Evolutionary conservation across 2,329 filamentous ascomycete genomes (phyloP).

Genomic region (Madurella fahalii): DNA sequence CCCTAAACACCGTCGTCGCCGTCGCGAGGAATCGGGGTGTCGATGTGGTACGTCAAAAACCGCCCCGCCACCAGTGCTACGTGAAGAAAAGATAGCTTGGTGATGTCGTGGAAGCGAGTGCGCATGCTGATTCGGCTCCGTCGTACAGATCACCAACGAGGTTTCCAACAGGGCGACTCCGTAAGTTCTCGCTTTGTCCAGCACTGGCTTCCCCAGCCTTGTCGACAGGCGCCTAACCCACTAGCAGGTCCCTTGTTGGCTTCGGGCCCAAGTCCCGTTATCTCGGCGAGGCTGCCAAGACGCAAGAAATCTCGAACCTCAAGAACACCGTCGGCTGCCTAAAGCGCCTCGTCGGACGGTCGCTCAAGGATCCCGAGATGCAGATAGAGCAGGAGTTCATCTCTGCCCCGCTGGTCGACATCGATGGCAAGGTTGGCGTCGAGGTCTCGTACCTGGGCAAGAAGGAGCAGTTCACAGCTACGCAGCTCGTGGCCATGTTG

Average conservation of each 20-base stretch:
- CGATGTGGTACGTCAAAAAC: slow-evolving; percentile 78
- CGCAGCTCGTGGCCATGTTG: slow-evolving; percentile 92
- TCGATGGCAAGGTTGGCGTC: slow-evolving; percentile 90
- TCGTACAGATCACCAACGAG: slow-evolving; percentile 88
- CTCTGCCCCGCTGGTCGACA: slow-evolving; percentile 78
- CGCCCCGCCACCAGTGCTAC: background rate
- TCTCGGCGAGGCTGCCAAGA: slow-evolving; percentile 93
- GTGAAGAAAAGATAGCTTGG: slow-evolving; percentile 5
- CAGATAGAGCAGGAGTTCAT: slow-evolving; percentile 89
- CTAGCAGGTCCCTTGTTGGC: slow-evolving; percentile 76
- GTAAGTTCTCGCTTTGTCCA: slow-evolving; percentile 55
- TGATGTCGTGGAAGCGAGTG: background rate
- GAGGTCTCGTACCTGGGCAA: slow-evolving; percentile 91
- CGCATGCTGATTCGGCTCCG: slow-evolving; percentile 9
- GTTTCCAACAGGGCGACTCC: slow-evolving; percentile 97
- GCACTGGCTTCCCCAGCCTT: slow-evolving; percentile 9
- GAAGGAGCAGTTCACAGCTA: slow-evolving; percentile 93
- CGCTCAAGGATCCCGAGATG: slow-evolving; percentile 84
- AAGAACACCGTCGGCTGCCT: slow-evolving; percentile 96
- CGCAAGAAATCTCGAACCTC: slow-evolving; percentile 97
- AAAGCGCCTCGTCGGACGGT: slow-evolving; percentile 87
- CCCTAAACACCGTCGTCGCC: slow-evolving; percentile 93
- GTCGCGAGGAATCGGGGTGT: slow-evolving; percentile 98
- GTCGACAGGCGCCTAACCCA: slow-evolving; percentile 18
- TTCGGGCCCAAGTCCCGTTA: slow-evolving; percentile 94